Base-by-base conservation (phyloP, 1,139 yeast species). In the Yamadazyma pseudoaaseri region DNA sequence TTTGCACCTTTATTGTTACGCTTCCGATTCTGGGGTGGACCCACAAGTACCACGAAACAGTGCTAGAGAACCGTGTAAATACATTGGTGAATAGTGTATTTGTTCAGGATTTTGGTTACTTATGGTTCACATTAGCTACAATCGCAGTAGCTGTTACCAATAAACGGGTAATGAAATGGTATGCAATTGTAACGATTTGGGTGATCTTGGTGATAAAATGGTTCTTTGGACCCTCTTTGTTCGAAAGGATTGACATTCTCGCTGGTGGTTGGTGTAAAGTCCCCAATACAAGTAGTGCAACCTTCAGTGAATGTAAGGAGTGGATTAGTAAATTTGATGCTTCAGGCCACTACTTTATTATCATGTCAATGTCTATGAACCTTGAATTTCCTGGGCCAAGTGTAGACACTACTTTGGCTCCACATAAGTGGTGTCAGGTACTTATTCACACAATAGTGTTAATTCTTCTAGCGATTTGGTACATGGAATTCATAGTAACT, bases 251-350 rank as follows among this genome's bases (percentile, higher is more conserved):
- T 10, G 65, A 68, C 37, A 44, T 51, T 14, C 31, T 39, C 2
- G 55, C 64, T 0, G 78, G 78, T 0, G 79, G 78, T 0, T 51
- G 57, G 20, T 73, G 79, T 41, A 44, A 45, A 3, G 25, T 27
- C 1, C 43, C 32, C 4, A 28, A 16, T 4, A 12, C 11, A 10
- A 16, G 18, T 5, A 11, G n/a, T 3, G 3, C 22, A 10, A 24
- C 34, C 23, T 37, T 36, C 31, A 7, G 35, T 28, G 23, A 37
- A n/a, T 51, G 56, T 37, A 18, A 30, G 32, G 39, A 39, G 1
- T 81, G 86, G 83, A 52, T 51, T 5, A 72, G 76, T 24, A 83
- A 82, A 3, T 76, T 77, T 42, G 86, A 81, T 49, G 54, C 73
- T 1, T 79, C 86, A 17, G 86, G 89, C 0, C 89, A 81, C 51